These are phyloP conservation scores for Escallonia herrerae DNA, from an alignment of 129 eudicot species.

Conservation along the genomic window DNA sequence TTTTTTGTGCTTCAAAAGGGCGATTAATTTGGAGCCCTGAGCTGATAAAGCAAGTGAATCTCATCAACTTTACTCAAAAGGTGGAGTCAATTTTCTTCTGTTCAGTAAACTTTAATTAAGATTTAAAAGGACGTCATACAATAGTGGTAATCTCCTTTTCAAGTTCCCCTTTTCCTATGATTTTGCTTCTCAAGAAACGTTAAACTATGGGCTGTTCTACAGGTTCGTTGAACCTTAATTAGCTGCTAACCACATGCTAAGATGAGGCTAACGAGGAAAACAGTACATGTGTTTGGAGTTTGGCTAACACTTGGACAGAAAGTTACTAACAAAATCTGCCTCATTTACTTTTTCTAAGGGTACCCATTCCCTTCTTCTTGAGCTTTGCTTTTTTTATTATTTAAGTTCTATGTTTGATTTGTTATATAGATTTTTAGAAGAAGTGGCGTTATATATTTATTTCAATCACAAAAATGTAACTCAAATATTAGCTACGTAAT, in stretches of 20 bases:
- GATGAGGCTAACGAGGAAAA: constrained; percentile 25
- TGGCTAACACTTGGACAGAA: no score
- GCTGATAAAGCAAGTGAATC: constrained; percentile 25
- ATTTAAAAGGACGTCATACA: neutral
- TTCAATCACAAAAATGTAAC: no score
- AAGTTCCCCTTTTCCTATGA: constrained; percentile 19
- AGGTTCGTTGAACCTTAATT: constrained; percentile 21
- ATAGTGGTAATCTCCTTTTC: neutral
- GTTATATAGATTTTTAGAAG: no score
- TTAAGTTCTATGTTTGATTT: no score
- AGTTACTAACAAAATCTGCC: neutral
- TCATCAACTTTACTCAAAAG: constrained; percentile 21
- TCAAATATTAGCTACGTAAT: no score
- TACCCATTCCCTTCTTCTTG: no score
- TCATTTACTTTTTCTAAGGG: no score
- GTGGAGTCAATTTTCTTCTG: constrained; percentile 5
- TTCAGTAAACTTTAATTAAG: no score
- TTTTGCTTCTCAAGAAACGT: constrained; percentile 10
- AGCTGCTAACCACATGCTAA: constrained; percentile 21
- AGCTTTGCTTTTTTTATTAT: no score
- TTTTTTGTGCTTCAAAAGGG: constrained; percentile 25
- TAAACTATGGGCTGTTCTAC: constrained; percentile 16
- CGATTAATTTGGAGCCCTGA: constrained; percentile 51
- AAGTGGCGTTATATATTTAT: no score
- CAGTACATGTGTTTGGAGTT: neutral